Percentiles rank a stretch among this genome's conserved stretches.
Conservation (phyloP, 2,329 filamentous ascomycete species). For the Lithohypha guttulata region DNA sequence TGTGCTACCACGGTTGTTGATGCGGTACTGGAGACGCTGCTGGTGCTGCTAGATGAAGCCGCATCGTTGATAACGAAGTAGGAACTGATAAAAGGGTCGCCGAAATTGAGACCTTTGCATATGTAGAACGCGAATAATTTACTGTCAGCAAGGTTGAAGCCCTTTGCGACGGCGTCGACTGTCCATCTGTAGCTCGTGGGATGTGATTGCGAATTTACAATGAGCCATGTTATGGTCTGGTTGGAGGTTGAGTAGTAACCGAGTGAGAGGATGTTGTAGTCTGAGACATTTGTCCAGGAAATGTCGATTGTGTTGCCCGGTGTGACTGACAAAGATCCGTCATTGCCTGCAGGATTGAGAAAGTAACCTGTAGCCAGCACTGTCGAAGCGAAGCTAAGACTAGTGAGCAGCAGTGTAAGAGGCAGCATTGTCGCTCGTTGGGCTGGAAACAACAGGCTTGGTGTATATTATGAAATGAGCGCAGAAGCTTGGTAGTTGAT, state of each 20-base stretch:
- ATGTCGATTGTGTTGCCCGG: constrained; percentile 5
- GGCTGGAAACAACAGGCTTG: too few species aligned
- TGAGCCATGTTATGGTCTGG: constrained; percentile 9
- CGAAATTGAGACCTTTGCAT: constrained; percentile 5
- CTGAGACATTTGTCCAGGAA: constrained; percentile 6
- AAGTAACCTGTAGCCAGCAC: constrained; percentile 3
- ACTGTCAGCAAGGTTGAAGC: constrained; percentile 6
- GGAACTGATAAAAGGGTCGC: constrained; percentile 1
- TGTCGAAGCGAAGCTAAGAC: neutral
- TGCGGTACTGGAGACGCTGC: too few species aligned
- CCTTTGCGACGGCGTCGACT: constrained; percentile 2
- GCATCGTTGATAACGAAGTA: constrained; percentile 2
- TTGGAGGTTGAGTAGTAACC: constrained; percentile 4
- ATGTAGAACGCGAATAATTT: constrained; percentile 7
- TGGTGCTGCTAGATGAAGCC: neutral
- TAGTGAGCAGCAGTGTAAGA: neutral
- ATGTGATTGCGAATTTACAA: neutral
- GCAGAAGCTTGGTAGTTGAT: neutral
- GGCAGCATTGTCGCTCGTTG: constrained; percentile 1
- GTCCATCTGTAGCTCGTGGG: constrained; percentile 7
- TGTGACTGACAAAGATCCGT: constrained; percentile 1
- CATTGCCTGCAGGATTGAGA: constrained; percentile 1
- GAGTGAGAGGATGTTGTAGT: constrained; percentile 6
- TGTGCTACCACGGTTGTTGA: neutral
- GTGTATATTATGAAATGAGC: neutral